These are phyloP conservation scores for Croton laevigatus DNA, from an alignment of 441 rosid genomes.

Conservation along the genomic window DNA sequence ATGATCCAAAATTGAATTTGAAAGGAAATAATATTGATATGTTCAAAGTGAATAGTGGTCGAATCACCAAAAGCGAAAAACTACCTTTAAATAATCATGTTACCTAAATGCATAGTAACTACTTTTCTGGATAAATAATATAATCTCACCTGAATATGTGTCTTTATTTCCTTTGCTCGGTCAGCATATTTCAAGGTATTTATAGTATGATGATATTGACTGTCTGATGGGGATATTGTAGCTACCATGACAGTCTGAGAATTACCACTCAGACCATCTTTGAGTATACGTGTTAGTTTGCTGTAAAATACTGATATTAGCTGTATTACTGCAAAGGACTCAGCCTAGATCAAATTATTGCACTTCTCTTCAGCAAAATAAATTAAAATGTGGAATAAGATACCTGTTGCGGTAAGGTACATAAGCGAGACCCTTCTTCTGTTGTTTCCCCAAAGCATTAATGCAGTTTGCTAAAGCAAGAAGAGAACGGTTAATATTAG, in stretches of 20 bases:
- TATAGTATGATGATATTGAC: constrained; percentile 86
- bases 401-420: constrained; percentile 97
- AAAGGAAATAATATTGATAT: not conserved
- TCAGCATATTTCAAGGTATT: constrained; percentile 95
- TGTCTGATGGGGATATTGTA: constrained; percentile 74
- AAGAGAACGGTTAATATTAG: constrained; percentile 91
- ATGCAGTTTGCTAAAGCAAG: constrained; percentile 97
- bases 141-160: constrained; percentile 73
- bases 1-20: not conserved
- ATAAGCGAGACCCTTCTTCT: constrained; percentile 94
- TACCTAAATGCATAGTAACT: not conserved
- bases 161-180: constrained; percentile 92
- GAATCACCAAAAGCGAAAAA: not conserved
- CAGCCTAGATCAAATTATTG: constrained; percentile 7
- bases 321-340: constrained; percentile 11
- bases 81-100: not conserved
- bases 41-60: not conserved
- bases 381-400: constrained; percentile 21
- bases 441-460: constrained; percentile 88
- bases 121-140: constrained; percentile 8
- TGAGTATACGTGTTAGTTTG: constrained; percentile 89
- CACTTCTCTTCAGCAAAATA: constrained; percentile 4
- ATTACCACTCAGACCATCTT: constrained; percentile 86
- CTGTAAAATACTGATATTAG: constrained; percentile 44
- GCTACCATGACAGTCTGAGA: constrained; percentile 82